Conservation (phyloP, 495 filamentous ascomycete species). For the Neurospora terricola region DNA sequence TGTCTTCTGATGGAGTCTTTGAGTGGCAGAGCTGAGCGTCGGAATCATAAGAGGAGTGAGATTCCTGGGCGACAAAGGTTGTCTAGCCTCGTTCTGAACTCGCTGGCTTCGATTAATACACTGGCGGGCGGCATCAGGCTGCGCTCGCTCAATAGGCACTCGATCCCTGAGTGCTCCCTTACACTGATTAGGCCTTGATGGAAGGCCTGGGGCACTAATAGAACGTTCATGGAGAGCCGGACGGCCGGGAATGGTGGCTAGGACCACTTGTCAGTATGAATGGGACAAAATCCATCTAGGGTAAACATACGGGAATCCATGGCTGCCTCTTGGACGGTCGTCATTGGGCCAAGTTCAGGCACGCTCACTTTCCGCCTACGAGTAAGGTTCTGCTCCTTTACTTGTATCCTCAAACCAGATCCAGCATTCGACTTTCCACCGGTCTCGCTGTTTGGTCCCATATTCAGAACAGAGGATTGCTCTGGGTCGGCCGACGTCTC, state of each 20-base stretch:
- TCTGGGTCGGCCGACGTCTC: constrained; percentile 42
- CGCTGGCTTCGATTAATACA: constrained; percentile 12
- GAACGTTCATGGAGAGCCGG: constrained; percentile 58
- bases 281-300: background rate
- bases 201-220: constrained; percentile 48
- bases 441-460: constrained; percentile 34
- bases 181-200: constrained; percentile 36
- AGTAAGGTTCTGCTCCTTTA: constrained; percentile 42
- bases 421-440: constrained; percentile 30
- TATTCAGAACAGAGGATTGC: constrained; percentile 35
- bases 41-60: constrained; percentile 44
- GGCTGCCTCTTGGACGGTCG: constrained; percentile 53
- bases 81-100: constrained; percentile 10
- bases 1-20: constrained; percentile 26
- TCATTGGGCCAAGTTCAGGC: constrained; percentile 56
- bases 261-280: constrained; percentile 17
- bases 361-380: constrained; percentile 53
- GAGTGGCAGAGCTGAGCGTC: constrained; percentile 23
- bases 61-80: constrained; percentile 40
- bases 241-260: constrained; percentile 65
- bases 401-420: constrained; percentile 34
- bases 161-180: constrained; percentile 21
- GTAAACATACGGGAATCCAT: constrained; percentile 64
- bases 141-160: constrained; percentile 18
- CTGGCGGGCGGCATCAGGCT: constrained; percentile 6